phyloP scores from a whole-genome alignment of 805 yeast species.

The Metschnikowia orientalis region DNA sequence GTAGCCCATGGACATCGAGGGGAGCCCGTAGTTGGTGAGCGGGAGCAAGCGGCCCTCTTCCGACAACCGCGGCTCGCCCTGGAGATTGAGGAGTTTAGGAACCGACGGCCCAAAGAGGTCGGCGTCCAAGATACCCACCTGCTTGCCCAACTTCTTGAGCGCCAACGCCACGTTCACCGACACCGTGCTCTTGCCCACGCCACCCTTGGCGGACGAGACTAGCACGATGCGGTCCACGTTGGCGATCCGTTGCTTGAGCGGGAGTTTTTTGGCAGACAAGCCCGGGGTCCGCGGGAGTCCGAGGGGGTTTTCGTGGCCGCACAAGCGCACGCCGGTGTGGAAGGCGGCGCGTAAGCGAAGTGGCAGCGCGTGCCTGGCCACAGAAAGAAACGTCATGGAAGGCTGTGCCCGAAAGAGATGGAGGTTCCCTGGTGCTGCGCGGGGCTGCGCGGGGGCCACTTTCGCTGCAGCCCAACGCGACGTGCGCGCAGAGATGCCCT shows the following conservation, averaged over 20 bases:
- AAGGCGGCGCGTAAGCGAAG: not conserved
- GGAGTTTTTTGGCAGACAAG: slow-evolving; percentile 27
- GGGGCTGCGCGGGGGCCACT: too few relatives aligned
- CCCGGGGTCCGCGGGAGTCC: slow-evolving; percentile 30
- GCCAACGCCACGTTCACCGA: slow-evolving; percentile 66
- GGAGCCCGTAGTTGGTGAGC: slow-evolving; percentile 65
- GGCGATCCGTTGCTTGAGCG: slow-evolving; percentile 51
- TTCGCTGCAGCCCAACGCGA: too few relatives aligned
- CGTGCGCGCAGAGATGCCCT: not conserved
- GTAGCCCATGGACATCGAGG: slow-evolving; percentile 89
- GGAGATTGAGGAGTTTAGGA: slow-evolving; percentile 64
- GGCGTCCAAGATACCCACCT: slow-evolving; percentile 69
- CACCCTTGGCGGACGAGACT: slow-evolving; percentile 76
- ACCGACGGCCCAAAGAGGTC: slow-evolving; percentile 85
- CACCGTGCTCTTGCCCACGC: slow-evolving; percentile 78
- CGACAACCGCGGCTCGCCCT: slow-evolving; percentile 64
- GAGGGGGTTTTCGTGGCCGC: slow-evolving; percentile 34
- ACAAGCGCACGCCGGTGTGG: not conserved
- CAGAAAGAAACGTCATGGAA: too few relatives aligned
- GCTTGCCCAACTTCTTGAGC: slow-evolving; percentile 47
- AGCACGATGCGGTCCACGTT: slow-evolving; percentile 60
- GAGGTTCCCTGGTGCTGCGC: too few relatives aligned
- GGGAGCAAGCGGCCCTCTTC: slow-evolving; percentile 57
- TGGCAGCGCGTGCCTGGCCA: slow-evolving; percentile 1
- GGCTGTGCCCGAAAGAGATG: too few relatives aligned